These are phyloP conservation scores for Perilla frutescens DNA, from an alignment of 257 asterid species.

Conservation along the genomic window DNA sequence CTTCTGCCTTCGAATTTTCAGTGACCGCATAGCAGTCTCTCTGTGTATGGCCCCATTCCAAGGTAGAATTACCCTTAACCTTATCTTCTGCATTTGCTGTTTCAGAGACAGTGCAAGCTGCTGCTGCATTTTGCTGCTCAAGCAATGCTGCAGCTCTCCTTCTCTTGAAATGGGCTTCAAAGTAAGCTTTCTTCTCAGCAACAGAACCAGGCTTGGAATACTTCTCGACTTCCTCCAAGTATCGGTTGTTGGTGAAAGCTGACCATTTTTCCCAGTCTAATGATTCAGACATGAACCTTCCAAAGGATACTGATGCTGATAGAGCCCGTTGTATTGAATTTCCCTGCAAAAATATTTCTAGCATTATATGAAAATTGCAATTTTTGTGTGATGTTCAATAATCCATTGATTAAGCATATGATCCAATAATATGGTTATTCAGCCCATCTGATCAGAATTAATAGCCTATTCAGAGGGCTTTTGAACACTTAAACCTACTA, in stretches of 20 bases:
- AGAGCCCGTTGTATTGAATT: constrained; percentile 70
- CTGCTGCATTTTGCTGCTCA: constrained; percentile 55
- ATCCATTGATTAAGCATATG: constrained; percentile 10
- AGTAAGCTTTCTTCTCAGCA: constrained; percentile 92
- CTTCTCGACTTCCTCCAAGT: constrained; percentile 84
- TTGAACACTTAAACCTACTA: constrained; percentile 20
- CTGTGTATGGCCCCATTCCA: constrained; percentile 22
- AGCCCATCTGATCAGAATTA: constrained; percentile 5
- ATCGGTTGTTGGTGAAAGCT: constrained; percentile 73
- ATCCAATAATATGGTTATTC: not conserved
- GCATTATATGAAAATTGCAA: constrained; percentile 3
- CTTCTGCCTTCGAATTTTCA: constrained; percentile 39
- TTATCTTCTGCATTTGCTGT: constrained; percentile 19
- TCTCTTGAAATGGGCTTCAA: constrained; percentile 85
- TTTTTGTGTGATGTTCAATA: not conserved
- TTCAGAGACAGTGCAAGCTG: constrained; percentile 29
- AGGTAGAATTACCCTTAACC: constrained; percentile 25
- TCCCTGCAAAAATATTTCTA: constrained; percentile 50
- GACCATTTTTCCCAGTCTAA: constrained; percentile 93
- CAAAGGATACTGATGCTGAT: constrained; percentile 83
- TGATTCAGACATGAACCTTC: constrained; percentile 83
- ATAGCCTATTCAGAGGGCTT: constrained; percentile 12
- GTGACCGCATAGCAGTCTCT: constrained; percentile 16
- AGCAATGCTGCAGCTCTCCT: constrained; percentile 71
- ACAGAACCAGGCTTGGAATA: constrained; percentile 89